Percentiles rank a stretch among this genome's conserved stretches.
phyloP scores from a whole-genome alignment of 176 grass and related monocot genomes.

The Raddia distichophylla region DNA sequence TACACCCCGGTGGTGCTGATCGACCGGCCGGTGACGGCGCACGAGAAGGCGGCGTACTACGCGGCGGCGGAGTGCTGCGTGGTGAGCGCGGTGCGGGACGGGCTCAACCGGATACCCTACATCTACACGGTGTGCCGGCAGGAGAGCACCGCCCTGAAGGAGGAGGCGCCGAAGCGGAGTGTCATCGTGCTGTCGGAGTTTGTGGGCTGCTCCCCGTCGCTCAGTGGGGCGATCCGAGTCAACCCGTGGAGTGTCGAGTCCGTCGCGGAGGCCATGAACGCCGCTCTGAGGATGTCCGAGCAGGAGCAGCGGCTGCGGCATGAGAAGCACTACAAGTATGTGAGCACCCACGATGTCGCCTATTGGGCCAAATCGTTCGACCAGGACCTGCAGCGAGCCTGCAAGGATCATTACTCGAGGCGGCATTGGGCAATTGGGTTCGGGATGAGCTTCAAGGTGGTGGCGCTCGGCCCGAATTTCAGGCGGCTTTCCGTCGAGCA shows the following conservation, averaged over 20 bases:
- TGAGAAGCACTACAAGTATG: slow-evolving; percentile 96
- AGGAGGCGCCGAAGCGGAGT: slow-evolving; percentile 62
- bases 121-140: slow-evolving; percentile 93
- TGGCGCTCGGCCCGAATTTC: slow-evolving; percentile 81
- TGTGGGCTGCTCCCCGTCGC: slow-evolving; percentile 88
- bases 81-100: slow-evolving; percentile 82
- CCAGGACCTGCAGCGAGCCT: slow-evolving; percentile 84
- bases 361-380: slow-evolving; percentile 88
- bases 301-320: slow-evolving; percentile 83
- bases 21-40: slow-evolving; percentile 46
- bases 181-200: slow-evolving; percentile 88
- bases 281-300: slow-evolving; percentile 62
- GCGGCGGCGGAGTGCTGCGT: slow-evolving; percentile 82
- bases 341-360: slow-evolving; percentile 83
- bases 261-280: slow-evolving; percentile 79
- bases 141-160: slow-evolving; percentile 51
- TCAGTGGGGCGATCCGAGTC: slow-evolving; percentile 83
- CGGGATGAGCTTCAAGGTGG: slow-evolving; percentile 89
- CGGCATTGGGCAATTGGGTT: slow-evolving; percentile 91
- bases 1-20: slow-evolving; percentile 77
- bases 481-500: slow-evolving; percentile 76
- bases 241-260: slow-evolving; percentile 94
- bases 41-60: slow-evolving; percentile 89
- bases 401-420: slow-evolving; percentile 82
- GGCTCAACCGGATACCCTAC: slow-evolving; percentile 90